phyloP scores from a whole-genome alignment of 176 grass and related monocot species.

The sorghum (Sorghum bicolor) region Sorghum_bicolor_NCBIv3 NC_012870.2:55052001-55052500 shows the following conservation, averaged over 20 bases:
- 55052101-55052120: conserved; percentile 37
- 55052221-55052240: conserved; percentile 68
- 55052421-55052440: conserved; percentile 70
- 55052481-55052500: conserved; percentile 72
- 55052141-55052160: neutral
- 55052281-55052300: conserved; percentile 87
- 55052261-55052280: conserved; percentile 87
- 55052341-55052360: conserved; percentile 57
- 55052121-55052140: conserved; percentile 7
- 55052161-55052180: conserved; percentile 14
- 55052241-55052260: conserved; percentile 83
- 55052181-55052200: neutral
- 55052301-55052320: conserved; percentile 77
- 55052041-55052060: conserved; percentile 75
- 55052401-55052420: conserved; percentile 68
- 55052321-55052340: conserved; percentile 80
- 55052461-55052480: conserved; percentile 73
- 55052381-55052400: conserved; percentile 60
- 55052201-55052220: conserved; percentile 41
- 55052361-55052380: conserved; percentile 50
- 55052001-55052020: neutral
- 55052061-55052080: conserved; percentile 66
- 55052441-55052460: conserved; percentile 69
- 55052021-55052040: conserved; percentile 55
- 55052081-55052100: conserved; percentile 81